Base-by-base conservation (phyloP, 2,329 filamentous ascomycete species). In the Hypoxylon sp. region DNA sequence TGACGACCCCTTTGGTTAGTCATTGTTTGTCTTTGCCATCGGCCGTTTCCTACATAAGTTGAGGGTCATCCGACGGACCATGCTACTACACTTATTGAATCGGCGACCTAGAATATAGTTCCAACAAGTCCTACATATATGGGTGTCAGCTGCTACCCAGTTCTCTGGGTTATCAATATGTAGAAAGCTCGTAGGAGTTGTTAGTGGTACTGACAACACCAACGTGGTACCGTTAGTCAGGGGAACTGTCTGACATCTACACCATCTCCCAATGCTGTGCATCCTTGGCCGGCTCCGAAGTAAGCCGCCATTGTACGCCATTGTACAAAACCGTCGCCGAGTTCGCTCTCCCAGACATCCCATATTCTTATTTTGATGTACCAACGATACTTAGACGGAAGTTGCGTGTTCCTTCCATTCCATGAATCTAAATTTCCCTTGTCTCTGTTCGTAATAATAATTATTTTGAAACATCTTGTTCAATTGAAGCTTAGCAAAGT, bases 381-480 rank as follows among this genome's bases (percentile, higher is more conserved):
- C 53, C 23, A 17, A 50, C 14, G 43, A 41, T 55, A 60, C 61
- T 55, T 59, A 46, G 30, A 60, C 46, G 53, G 45, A 58, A 46
- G 21, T 17, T 48, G 60, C 30, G 62, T 62, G 57, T 43, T 65
- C 41, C 50, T 65, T 60, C 46, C 46, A 63, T 68, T 65, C 61
- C 41, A 34, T 46, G 38, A 49, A 45, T 46, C 32, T 63, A 32
- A 25, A 11, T 28, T 57, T 60, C 32, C 63, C 19, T 49, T 25
- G 23, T 48, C 13, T 53, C 51, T 38, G 60, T 19, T 38, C 11
- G 25, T 41, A 60, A 56, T 30, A 30, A 25, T 30, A 30, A 25
- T 53, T 63, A 61, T 63, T 65, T 70, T 63, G 58, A 68, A 61
- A 59, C 48, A 58, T 11, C 48, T 38, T 50, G 56, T 53, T 53